These are phyloP conservation scores for Millerozyma acaciae DNA, from an alignment of 805 yeast genomes.

Conservation along the genomic window DNA sequence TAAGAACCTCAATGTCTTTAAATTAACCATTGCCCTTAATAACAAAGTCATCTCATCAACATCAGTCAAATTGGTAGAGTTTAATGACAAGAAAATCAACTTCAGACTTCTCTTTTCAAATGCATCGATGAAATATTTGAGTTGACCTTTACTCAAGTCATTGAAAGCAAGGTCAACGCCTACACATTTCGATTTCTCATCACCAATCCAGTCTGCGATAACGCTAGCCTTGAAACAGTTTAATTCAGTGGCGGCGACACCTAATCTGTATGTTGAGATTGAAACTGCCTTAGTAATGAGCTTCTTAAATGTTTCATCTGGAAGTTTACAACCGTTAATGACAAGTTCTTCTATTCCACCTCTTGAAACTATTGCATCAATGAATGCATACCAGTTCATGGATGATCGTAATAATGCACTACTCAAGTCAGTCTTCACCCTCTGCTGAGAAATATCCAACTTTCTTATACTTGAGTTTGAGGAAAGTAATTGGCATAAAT, in stretches of 20 bases:
- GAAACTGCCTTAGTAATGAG: conserved; percentile 41
- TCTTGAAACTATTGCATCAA: conserved; percentile 35
- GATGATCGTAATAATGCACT: conserved; percentile 35
- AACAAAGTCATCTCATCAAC: conserved; percentile 35
- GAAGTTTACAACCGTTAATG: conserved; percentile 51
- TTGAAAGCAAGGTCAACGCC: conserved; percentile 58
- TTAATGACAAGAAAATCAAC: conserved; percentile 49
- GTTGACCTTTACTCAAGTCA: conserved; percentile 44
- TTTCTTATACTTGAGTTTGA: conserved; percentile 42
- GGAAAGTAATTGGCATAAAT: conserved; percentile 46
- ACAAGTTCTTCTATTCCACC: conserved; percentile 59
- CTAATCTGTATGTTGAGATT: conserved; percentile 45
- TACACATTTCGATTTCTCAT: conserved; percentile 41
- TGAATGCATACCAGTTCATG: conserved; percentile 53
- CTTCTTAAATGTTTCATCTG: conserved; percentile 36
- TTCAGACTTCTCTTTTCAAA: conserved; percentile 33
- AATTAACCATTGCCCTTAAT: conserved; percentile 32
- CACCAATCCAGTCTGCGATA: conserved; percentile 47
- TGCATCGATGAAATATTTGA: conserved; percentile 43
- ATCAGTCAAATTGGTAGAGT: conserved; percentile 46
- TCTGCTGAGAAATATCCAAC: conserved; percentile 55
- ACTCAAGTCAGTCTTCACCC: conserved; percentile 44
- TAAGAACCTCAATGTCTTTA: conserved; percentile 43
- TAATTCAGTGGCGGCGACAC: conserved; percentile 51
- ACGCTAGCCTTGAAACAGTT: conserved; percentile 37